Conservation (phyloP, 352 stramenopile genomes). For the Phytophthora citricola region DNA sequence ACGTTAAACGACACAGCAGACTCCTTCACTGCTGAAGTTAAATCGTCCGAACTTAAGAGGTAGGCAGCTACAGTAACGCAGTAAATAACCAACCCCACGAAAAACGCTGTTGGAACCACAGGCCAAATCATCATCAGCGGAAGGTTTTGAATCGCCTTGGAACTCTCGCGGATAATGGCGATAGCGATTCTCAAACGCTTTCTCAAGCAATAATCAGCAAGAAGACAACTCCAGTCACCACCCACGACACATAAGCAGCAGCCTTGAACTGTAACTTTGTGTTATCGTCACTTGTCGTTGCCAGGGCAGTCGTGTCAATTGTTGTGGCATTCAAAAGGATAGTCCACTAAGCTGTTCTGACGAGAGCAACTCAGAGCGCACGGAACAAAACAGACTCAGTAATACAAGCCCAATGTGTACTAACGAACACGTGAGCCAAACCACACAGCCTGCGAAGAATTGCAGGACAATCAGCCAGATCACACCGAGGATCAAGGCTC, state of each 20-base stretch:
- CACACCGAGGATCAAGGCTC: conserved; percentile 62
- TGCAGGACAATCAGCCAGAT: conserved; percentile 82
- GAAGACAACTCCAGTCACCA: conserved; percentile 52
- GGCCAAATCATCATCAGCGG: conserved; percentile 73
- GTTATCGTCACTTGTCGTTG: conserved; percentile 36
- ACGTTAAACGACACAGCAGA: conserved; percentile 52
- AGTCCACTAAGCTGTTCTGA: conserved; percentile 40
- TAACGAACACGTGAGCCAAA: conserved; percentile 82
- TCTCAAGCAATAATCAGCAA: conserved; percentile 69
- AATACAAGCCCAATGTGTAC: conserved; percentile 69
- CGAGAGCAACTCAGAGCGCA: conserved; percentile 68
- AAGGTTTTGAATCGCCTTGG: conserved; percentile 62
- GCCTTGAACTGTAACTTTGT: conserved; percentile 69
- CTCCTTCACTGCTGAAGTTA: conserved; percentile 31
- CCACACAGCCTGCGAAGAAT: conserved; percentile 75
- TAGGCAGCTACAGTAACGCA: conserved; percentile 60
- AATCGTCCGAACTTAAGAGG: conserved; percentile 66
- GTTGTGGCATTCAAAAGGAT: conserved; percentile 54
- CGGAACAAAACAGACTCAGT: conserved; percentile 81
- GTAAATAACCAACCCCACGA: conserved; percentile 68
- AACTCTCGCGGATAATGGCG: conserved; percentile 78
- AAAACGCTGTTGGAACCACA: conserved; percentile 55
- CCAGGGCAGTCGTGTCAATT: conserved; percentile 37
- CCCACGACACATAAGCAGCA: conserved; percentile 67
- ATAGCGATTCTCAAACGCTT: conserved; percentile 74